phyloP scores from a whole-genome alignment of 1,139 yeast species.

The Taphrina sp. region DNA sequence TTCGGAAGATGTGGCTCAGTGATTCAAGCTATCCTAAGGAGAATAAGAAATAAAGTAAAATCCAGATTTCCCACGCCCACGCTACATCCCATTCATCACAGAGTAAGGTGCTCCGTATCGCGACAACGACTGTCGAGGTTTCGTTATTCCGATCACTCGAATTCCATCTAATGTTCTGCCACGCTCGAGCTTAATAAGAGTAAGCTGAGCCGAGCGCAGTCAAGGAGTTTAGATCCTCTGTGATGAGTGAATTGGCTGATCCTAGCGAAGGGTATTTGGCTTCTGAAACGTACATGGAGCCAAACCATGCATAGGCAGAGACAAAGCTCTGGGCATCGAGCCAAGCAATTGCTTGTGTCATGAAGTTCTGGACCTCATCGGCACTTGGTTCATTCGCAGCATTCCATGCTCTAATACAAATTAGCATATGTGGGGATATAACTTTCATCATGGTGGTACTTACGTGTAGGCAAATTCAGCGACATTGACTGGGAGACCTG shows the following conservation, averaged over 20 bases:
- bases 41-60: slow-evolving; percentile 12
- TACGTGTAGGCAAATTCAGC: slow-evolving; percentile 31
- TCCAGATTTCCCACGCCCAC: no score
- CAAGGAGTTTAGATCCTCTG: slow-evolving; percentile 4
- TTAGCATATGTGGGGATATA: background rate
- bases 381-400: slow-evolving; percentile 10
- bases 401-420: slow-evolving; percentile 14
- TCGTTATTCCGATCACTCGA: no score
- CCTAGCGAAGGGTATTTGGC: slow-evolving; percentile 26
- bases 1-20: no score
- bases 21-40: slow-evolving; percentile 12
- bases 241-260: slow-evolving; percentile 20
- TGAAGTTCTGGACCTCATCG: slow-evolving; percentile 20
- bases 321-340: slow-evolving; percentile 30
- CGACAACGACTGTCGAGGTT: no score
- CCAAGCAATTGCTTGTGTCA: slow-evolving; percentile 28
- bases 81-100: no score
- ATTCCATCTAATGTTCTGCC: no score
- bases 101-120: no score
- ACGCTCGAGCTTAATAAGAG: background rate
- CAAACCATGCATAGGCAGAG: slow-evolving; percentile 31
- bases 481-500: slow-evolving; percentile 30
- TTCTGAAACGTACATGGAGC: slow-evolving; percentile 25
- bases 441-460: background rate
- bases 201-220: slow-evolving; percentile 15